Percentiles rank a stretch among this genome's conserved stretches.
Evolutionary conservation across 306 rosid genomes (phyloP).

Genomic region (Trifolium fragiferum): DNA sequence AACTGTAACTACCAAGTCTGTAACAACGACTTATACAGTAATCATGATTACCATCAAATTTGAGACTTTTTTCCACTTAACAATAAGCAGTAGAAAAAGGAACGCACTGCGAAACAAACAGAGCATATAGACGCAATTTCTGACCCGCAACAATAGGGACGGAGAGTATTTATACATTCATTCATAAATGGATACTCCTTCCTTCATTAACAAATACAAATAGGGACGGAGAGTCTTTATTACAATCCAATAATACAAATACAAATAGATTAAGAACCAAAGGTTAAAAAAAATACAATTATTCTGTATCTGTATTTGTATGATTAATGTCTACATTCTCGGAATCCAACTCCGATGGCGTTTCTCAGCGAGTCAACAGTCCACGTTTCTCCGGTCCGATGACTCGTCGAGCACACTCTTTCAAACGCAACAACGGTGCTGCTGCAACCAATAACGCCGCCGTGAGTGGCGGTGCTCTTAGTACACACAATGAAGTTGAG

Average conservation of each 20-base stretch:
- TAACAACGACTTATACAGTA: too few relatives aligned
- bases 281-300: neutral
- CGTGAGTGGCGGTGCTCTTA: conserved; percentile 31
- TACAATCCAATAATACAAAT: neutral
- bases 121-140: neutral
- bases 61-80: too few relatives aligned
- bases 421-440: conserved; percentile 66
- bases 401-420: conserved; percentile 96
- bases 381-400: conserved; percentile 92
- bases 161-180: too few relatives aligned
- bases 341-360: conserved; percentile 68
- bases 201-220: too few relatives aligned
- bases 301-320: neutral
- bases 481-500: conserved; percentile 70
- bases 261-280: neutral
- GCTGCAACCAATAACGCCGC: conserved; percentile 16
- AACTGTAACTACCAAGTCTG: too few relatives aligned
- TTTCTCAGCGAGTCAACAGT: conserved; percentile 85
- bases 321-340: conserved; percentile 54
- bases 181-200: too few relatives aligned
- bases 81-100: too few relatives aligned
- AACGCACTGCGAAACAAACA: neutral
- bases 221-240: neutral
- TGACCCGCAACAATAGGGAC: neutral
- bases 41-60: too few relatives aligned